These are phyloP conservation scores for Neurospora cerealis DNA, from an alignment of 495 filamentous ascomycete genomes.

Conservation along the genomic window DNA sequence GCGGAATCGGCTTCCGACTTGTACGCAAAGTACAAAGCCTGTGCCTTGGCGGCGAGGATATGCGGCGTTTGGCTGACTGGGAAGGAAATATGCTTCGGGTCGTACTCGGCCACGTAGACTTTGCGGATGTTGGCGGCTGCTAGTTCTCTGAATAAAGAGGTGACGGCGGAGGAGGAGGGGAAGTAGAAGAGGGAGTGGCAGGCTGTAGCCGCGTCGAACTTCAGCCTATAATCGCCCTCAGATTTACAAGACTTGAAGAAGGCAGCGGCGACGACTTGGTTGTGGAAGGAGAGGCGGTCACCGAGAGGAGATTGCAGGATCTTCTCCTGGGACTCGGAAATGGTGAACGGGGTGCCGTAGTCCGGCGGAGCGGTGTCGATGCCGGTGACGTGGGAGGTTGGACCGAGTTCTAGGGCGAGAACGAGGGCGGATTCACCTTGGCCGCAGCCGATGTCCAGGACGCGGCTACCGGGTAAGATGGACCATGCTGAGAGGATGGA, in stretches of 20 bases:
- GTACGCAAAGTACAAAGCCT: slow-evolving; percentile 12
- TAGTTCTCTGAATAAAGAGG: slow-evolving; percentile 23
- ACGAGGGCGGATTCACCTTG: slow-evolving; percentile 41
- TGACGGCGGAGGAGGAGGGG: slow-evolving; percentile 17
- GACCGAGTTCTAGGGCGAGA: slow-evolving; percentile 36
- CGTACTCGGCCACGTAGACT: slow-evolving; percentile 34
- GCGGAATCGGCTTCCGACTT: not conserved
- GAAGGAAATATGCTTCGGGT: not conserved
- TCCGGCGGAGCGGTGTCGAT: slow-evolving; percentile 40
- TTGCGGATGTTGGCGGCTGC: slow-evolving; percentile 15
- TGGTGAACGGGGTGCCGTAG: slow-evolving; percentile 34
- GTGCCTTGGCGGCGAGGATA: slow-evolving; percentile 33
- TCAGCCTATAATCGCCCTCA: too few relatives aligned
- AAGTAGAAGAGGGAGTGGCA: slow-evolving; percentile 44
- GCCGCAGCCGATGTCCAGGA: slow-evolving; percentile 47
- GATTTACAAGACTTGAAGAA: slow-evolving; percentile 4
- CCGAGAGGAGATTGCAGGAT: slow-evolving; percentile 26
- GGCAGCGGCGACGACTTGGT: slow-evolving; percentile 20
- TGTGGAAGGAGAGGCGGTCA: slow-evolving; percentile 27
- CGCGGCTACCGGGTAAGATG: slow-evolving; percentile 26
- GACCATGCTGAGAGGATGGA: not conserved
- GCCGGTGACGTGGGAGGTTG: slow-evolving; percentile 32
- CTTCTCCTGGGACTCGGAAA: slow-evolving; percentile 19
- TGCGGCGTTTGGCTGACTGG: slow-evolving; percentile 21
- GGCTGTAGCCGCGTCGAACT: not conserved